A percentile compares a stretch with the other conserved stretches of the same genome.
Evolutionary conservation across 2,329 filamentous ascomycete species (phyloP).

Genomic region (Trematosphaeria pertusa): DNA sequence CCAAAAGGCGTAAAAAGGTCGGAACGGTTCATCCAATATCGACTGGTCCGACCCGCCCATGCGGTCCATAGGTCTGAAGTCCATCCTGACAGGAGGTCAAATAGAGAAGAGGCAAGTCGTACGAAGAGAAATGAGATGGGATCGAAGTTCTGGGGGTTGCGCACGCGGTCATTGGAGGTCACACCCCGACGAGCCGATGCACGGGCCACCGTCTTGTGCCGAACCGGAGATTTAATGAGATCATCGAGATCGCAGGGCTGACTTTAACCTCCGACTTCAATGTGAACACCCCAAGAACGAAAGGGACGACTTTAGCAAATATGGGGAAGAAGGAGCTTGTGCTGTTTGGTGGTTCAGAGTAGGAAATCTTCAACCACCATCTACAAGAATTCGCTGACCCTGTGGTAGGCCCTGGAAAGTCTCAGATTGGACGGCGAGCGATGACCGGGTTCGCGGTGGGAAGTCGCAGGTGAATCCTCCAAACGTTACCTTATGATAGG

Average conservation of each 20-base stretch:
- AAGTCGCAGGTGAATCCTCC: slow-evolving; percentile 60
- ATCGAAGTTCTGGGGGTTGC: no score
- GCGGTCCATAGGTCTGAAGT: slow-evolving; percentile 35
- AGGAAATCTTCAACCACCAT: slow-evolving; percentile 5
- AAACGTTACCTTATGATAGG: slow-evolving; percentile 54
- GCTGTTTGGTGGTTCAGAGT: slow-evolving; percentile 43
- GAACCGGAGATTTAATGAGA: slow-evolving; percentile 8
- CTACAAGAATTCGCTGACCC: slow-evolving; percentile 5
- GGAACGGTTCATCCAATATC: slow-evolving; percentile 51
- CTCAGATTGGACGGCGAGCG: slow-evolving; percentile 70
- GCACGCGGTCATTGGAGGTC: slow-evolving; percentile 3
- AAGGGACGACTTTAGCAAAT: background rate
- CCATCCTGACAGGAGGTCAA: slow-evolving; percentile 28
- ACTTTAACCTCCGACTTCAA: background rate
- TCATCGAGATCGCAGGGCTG: slow-evolving; percentile 4
- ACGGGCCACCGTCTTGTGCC: slow-evolving; percentile 9
- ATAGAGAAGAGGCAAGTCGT: no score
- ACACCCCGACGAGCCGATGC: background rate
- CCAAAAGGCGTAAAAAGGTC: slow-evolving; percentile 61
- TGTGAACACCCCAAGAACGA: background rate
- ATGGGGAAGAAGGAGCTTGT: slow-evolving; percentile 30
- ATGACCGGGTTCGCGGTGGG: slow-evolving; percentile 81
- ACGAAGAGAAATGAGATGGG: no score
- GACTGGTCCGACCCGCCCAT: slow-evolving; percentile 40
- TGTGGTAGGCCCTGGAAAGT: slow-evolving; percentile 63